Conservation (phyloP, 371 early-diverging fungal species). For the Entomophthora muscae region DNA sequence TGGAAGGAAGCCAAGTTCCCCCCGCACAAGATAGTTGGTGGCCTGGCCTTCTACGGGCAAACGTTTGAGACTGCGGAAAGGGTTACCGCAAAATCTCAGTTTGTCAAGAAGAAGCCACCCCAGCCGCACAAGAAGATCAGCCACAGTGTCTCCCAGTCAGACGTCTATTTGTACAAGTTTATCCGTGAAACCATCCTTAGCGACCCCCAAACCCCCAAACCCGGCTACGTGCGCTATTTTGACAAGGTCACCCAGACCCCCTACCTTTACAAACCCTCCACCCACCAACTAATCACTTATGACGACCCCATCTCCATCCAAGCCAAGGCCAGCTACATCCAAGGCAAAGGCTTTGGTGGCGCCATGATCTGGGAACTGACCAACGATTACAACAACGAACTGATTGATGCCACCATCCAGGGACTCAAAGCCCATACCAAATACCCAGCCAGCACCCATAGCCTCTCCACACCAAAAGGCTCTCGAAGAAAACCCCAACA, state of each 20-base stretch:
- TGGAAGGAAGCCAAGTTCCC: conserved; percentile 40
- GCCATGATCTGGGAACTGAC: conserved; percentile 40
- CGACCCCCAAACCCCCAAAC: conserved; percentile 22
- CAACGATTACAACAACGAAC: conserved; percentile 22
- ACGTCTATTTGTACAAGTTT: conserved; percentile 43
- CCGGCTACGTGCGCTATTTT: conserved; percentile 23
- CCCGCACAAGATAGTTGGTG: conserved; percentile 31
- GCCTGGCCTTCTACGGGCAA: conserved; percentile 39
- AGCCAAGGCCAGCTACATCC: conserved; percentile 33
- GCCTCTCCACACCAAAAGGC: too few species aligned
- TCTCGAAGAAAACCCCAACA: too few species aligned
- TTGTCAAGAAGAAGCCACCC: conserved; percentile 22
- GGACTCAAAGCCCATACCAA: too few species aligned
- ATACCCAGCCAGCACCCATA: too few species aligned
- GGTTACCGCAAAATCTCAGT: conserved; percentile 9
- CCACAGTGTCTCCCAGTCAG: conserved; percentile 20
- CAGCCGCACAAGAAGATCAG: conserved; percentile 23
- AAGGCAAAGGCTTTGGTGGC: conserved; percentile 29
- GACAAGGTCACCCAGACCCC: conserved; percentile 43
- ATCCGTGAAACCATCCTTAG: conserved; percentile 33
- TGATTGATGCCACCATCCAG: conserved; percentile 7
- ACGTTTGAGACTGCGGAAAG: conserved; percentile 15
- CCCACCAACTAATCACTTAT: conserved; percentile 34
- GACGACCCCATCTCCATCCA: conserved; percentile 37
- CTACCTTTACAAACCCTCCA: conserved; percentile 38